A percentile compares a stretch with the other conserved stretches of the same genome.
phyloP scores from a whole-genome alignment of 1,284 basidiomycete genomes.

The Rhodotorula sp. region DNA sequence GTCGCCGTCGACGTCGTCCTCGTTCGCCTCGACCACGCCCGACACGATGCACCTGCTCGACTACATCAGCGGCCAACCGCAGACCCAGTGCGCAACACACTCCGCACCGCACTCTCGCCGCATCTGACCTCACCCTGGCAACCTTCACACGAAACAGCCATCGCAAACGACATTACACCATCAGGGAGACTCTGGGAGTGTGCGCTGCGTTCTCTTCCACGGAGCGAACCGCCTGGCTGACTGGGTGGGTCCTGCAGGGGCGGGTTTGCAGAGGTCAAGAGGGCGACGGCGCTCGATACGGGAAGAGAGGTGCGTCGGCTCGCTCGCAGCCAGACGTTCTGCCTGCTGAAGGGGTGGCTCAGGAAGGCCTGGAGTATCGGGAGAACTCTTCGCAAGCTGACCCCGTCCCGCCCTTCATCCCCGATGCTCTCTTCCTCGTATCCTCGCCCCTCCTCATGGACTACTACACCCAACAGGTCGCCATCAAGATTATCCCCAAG shows the following conservation, averaged over 20 bases:
- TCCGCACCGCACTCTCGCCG: too few species aligned
- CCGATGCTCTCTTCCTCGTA: background rate
- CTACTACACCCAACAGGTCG: slow-evolving; percentile 13
- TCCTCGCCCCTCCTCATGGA: background rate
- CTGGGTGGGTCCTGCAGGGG: background rate
- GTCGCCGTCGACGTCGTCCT: too few species aligned
- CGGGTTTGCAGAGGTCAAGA: slow-evolving; percentile 28
- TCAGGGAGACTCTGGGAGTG: slow-evolving; percentile 15
- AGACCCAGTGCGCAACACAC: slow-evolving; percentile 10
- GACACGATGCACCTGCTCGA: slow-evolving; percentile 23
- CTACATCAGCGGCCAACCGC: slow-evolving; percentile 20
- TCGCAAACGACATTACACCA: slow-evolving; percentile 15
- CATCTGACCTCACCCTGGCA: background rate
- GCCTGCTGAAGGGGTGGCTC: too few species aligned
- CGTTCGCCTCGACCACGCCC: too few species aligned
- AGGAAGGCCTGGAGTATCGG: background rate
- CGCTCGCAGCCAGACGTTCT: background rate
- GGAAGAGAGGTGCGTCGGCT: slow-evolving; percentile 3
- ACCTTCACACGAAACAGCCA: background rate
- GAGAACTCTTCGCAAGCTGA: background rate
- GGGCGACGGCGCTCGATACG: slow-evolving; percentile 17
- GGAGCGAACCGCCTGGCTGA: background rate
- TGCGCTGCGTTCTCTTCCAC: background rate
- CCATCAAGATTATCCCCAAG: slow-evolving; percentile 40
- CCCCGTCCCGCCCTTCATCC: background rate